Percentiles rank a stretch among this genome's conserved stretches.
These are phyloP conservation scores for Anthostomella pinea DNA, from an alignment of 2,329 filamentous ascomycete species.

Conservation along the genomic window DNA sequence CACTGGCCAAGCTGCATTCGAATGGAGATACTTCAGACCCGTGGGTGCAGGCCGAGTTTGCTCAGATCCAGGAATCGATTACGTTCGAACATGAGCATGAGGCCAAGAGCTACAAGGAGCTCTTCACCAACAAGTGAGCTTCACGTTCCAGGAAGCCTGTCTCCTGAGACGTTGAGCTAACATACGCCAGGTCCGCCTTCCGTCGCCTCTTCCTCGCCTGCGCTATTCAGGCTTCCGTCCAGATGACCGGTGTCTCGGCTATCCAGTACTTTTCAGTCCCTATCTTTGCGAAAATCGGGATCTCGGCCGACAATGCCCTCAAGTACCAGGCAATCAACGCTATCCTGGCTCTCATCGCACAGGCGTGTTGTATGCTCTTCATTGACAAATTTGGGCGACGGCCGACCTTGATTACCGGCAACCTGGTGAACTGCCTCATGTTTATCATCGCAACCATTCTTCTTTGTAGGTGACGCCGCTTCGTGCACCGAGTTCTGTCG, in stretches of 20 bases:
- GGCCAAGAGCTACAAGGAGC: conserved; percentile 67
- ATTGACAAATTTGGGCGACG: conserved; percentile 71
- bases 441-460: conserved; percentile 66
- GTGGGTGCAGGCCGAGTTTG: conserved; percentile 71
- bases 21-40: conserved; percentile 63
- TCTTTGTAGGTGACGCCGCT: conserved; percentile 35
- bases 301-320: conserved; percentile 60
- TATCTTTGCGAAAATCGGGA: conserved; percentile 70
- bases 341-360: conserved; percentile 66
- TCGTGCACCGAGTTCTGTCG: too few species aligned
- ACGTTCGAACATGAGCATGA: conserved; percentile 64
- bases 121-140: conserved; percentile 57
- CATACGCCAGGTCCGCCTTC: conserved; percentile 53
- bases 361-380: conserved; percentile 64
- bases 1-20: conserved; percentile 67
- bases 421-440: conserved; percentile 66
- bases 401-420: conserved; percentile 69
- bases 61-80: conserved; percentile 63
- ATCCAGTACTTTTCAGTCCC: conserved; percentile 72
- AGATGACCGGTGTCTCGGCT: conserved; percentile 73
- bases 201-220: conserved; percentile 68
- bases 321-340: conserved; percentile 75
- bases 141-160: conserved; percentile 8
- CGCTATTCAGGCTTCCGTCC: conserved; percentile 66
- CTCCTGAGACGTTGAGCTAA: background rate